Base-by-base conservation (phyloP, 2,329 filamentous ascomycete species). In the Chrysoporthe cubensis region DNA sequence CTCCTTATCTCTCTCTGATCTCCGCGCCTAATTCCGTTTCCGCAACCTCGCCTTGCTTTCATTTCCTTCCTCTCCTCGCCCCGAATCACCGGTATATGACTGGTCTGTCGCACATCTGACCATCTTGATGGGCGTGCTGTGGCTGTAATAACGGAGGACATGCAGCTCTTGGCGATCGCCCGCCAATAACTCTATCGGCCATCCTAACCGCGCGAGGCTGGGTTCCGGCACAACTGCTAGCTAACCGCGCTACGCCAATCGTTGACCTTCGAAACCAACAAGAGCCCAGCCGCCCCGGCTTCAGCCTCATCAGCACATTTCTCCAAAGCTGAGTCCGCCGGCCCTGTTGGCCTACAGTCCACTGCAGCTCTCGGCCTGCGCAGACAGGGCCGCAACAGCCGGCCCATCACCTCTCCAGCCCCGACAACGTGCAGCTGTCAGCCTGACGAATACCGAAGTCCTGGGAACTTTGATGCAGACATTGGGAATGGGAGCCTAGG, bases 141-240 rank as follows among this genome's bases (percentile, higher is more conserved):
- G 46, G 61, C 61, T 63, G 40, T 16, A 56, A 57, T 26, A 26
- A 56, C 62, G 48, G 62, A 32, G n/a, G 26, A 34, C 43, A 32
- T 44, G 40, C 50, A 56, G 48, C 40, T 56, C 26, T 42, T 13
- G 46, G 50, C 21, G 13, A 43, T 7, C 16, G 46, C 21, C 50
- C 37, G 48, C 5, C 62, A 56, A 32, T 44, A 56, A 43, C 26
- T 34, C 50, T 56, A n/a, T 14, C 48, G n/a, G 11, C 50, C 18
- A 44, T 34, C 18, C 9, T 43, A 14, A 44, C 34, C n/a, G 34
- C n/a, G 34, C 48, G 48, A 56, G 61, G 61, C 61, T 54, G 61
- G 37, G n/a, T 34, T 16, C 46, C 6, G 16, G 18, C 48, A 16
- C 14, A 26, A 8, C 6, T 21, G 34, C 11, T 34, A 54, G 46